Base-by-base conservation (phyloP, 306 rosid species). In the Cicer bijugum region DNA sequence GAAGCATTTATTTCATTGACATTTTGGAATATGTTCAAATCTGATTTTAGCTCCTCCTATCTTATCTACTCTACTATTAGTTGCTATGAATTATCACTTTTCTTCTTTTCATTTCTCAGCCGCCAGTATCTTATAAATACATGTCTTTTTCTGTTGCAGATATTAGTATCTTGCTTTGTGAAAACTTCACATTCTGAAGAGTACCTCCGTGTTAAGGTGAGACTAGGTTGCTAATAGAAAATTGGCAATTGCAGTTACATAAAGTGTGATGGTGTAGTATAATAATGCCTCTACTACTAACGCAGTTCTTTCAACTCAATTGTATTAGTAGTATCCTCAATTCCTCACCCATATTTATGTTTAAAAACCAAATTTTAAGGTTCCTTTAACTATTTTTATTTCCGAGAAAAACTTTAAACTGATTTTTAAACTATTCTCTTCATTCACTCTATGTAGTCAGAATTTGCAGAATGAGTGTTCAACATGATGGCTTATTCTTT, bases 131-230 rank as follows among this genome's bases (percentile, higher is more conserved):
- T 77, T 68, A 48, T 48, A 46, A 33, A 48, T 48, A 46, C 19
- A 48, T 51, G 55, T 9, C 39, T 57, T 56, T 69, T 82, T 44
- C 67, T 77, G 69, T 86, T 83, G 67, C 99, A 95, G 99, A 86
- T 91, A 78, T 69, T 95, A 80, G 67, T 95, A 76, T 95, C 99
- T 48, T 95, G 99, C 93, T 95, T 95, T 77, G 99, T 91, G 71
- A 95, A 91, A 85, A 90, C 99, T 72, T 74, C 96, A 72, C 97
- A 78, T 86, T 83, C 94, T 63, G 97, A 95, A 82, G 99, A 95
- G 78, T 91, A 91, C 90, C 92, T 95, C 11, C 90, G 97, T 42
- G 97, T 95, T 67, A 92, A 95, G 99, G 99, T 91, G 81, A 66
- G 62, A 52, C 67, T 70, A 45, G 15, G 62, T 44, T 80, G 67